Conservation (phyloP, 257 asterid species). For the Gardenia jasminoides region DNA sequence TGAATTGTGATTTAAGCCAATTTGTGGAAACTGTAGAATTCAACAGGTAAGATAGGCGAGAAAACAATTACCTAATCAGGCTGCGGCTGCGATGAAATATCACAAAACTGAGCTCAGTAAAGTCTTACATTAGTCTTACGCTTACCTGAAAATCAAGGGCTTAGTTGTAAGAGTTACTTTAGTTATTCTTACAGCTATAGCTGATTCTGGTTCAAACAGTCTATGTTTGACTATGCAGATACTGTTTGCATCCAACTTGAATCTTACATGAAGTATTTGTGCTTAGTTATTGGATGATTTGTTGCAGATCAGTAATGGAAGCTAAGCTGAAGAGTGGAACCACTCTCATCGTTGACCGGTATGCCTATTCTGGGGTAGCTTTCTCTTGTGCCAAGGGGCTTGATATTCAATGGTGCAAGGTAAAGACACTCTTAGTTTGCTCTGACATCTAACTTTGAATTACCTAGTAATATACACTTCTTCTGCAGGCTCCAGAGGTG, state of each 20-base stretch:
- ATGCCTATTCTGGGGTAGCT: slow-evolving; percentile 79
- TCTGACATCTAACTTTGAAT: background rate
- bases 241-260: background rate
- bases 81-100: background rate
- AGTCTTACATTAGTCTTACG: background rate
- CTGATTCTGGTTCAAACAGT: background rate
- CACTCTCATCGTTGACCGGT: slow-evolving; percentile 67
- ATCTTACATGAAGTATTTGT: background rate
- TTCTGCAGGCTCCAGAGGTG: slow-evolving; percentile 74
- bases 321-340: slow-evolving; percentile 63
- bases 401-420: slow-evolving; percentile 16
- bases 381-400: slow-evolving; percentile 85
- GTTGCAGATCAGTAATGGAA: slow-evolving; percentile 62
- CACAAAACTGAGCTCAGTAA: background rate
- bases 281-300: too few relatives aligned
- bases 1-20: background rate
- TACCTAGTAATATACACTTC: background rate
- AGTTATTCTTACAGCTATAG: background rate
- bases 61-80: background rate
- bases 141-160: background rate
- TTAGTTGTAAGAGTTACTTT: background rate
- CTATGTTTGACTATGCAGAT: background rate
- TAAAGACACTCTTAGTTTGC: background rate
- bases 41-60: background rate
- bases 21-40: background rate